Conservation (phyloP, 208 protist species). For the Naegleria lovaniensis region DNA sequence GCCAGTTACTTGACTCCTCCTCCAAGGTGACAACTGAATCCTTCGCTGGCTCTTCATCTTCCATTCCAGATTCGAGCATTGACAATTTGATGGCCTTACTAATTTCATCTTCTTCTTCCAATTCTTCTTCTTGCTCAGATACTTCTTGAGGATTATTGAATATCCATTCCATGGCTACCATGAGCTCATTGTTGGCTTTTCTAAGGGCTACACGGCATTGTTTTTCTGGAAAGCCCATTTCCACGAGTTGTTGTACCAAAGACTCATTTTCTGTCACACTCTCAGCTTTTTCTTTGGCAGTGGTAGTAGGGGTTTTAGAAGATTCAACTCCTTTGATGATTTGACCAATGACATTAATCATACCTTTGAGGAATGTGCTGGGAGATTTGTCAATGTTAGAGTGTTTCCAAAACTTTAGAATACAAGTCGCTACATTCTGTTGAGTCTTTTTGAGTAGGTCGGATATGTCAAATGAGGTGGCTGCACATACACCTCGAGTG, state of each 20-base stretch:
- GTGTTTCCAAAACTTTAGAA: background rate
- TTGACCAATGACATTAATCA: background rate
- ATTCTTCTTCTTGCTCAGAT: background rate
- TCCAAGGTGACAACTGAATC: background rate
- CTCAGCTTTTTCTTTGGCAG: background rate
- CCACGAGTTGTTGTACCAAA: background rate
- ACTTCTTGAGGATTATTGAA: background rate
- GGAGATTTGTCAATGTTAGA: background rate
- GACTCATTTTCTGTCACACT: background rate
- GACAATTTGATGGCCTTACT: background rate
- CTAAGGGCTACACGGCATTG: background rate
- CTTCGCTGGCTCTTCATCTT: background rate
- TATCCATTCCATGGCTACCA: background rate
- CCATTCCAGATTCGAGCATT: background rate
- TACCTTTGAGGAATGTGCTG: background rate
- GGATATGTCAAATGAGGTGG: background rate
- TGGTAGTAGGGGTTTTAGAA: background rate
- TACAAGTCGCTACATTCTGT: background rate
- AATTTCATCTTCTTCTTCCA: background rate
- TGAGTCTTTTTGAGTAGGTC: background rate
- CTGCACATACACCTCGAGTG: background rate
- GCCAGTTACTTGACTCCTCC: background rate
- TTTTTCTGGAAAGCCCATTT: background rate
- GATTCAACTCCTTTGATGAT: background rate
- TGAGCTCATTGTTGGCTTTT: background rate